Base-by-base conservation (phyloP, 2,329 filamentous ascomycete species). In the Pseudocercospora macadamiae region DNA sequence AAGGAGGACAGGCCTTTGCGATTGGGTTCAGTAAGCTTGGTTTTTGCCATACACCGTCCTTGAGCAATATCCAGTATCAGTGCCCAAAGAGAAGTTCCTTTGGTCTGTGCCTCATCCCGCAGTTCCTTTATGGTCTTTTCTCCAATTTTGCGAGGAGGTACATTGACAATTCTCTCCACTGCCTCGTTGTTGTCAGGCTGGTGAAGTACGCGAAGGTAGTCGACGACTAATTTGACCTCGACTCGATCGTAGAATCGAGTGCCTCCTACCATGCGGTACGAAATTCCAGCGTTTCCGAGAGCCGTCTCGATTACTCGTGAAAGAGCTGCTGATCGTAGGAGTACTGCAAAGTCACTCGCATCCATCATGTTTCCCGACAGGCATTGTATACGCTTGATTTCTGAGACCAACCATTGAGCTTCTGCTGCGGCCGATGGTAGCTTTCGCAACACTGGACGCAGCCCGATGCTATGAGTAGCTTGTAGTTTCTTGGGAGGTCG, bases 181-280 rank as follows among this genome's bases (percentile, higher is more conserved):
- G 91, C 91, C 70, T 97, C 93, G 66, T 93, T 96, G 71, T 96
- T 93, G 45, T 90, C 83, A 1, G 92, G 90, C 62, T 96, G 89
- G 68, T 90, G 86, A 28, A 97, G 86, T 3, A 96, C 88, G 28
- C 92, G 85, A 12, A 97, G 80, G 71, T 99, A 97, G 71, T 97
- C 92, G 3, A 97, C 76, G 0, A 97, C 73, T 5, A 91, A 82
- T 73, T 95, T 96, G 70, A 97, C 89, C 72, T 99, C 93, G 2
- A 86, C 83, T 52, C 95, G 86, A 66, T 99, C 95, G 69, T 96
- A 97, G 73, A 99, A 99, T 59, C 90, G 89, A 62, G 86, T 85
- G 1, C 95, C 93, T 68, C 89, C 93, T 52, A 97, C 88, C 93
- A 97, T 97, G 51, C 87, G 87, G 74, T 97, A 99, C 0, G 92